A percentile compares a stretch with the other conserved stretches of the same genome.
These are phyloP conservation scores for Zasmidium citrigriseum DNA, from an alignment of 2,329 filamentous ascomycete species.

Conservation along the genomic window DNA sequence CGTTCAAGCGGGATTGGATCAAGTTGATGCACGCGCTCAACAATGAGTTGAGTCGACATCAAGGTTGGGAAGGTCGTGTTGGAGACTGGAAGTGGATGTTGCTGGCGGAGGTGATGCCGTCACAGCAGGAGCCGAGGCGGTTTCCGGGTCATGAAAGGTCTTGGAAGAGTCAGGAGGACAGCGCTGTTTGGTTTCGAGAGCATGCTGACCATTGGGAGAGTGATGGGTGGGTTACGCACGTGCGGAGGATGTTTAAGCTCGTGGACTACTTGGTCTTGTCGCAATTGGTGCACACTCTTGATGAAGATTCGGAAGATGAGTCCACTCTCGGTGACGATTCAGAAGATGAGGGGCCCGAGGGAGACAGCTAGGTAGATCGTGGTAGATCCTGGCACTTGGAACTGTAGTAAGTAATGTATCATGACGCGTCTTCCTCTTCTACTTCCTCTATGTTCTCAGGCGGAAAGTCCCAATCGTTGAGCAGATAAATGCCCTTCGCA, in stretches of 20 bases:
- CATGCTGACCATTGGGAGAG: neutral
- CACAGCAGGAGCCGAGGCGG: neutral
- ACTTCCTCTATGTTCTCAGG: slow-evolving; percentile 5
- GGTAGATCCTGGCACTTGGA: neutral
- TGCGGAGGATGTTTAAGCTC: neutral
- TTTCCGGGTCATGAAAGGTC: neutral
- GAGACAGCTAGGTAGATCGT: too few species aligned
- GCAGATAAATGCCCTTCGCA: slow-evolving; percentile 19
- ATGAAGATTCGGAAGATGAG: neutral
- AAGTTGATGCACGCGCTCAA: neutral
- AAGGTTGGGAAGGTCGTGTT: neutral
- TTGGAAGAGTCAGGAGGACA: neutral
- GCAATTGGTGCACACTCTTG: neutral
- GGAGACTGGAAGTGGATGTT: neutral
- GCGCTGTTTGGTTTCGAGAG: neutral
- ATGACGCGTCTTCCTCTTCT: neutral
- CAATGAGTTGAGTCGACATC: neutral
- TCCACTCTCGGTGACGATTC: too few species aligned
- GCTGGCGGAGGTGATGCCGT: neutral
- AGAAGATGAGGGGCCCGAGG: too few species aligned
- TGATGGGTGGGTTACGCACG: neutral
- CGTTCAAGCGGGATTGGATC: neutral
- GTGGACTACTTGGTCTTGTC: neutral
- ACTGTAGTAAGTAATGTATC: neutral
- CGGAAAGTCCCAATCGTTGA: slow-evolving; percentile 23